Percentiles rank a stretch among this genome's conserved stretches.
Evolutionary conservation across 371 early-diverging fungal genomes (phyloP).

Genomic region (Mucor piriformis): DNA sequence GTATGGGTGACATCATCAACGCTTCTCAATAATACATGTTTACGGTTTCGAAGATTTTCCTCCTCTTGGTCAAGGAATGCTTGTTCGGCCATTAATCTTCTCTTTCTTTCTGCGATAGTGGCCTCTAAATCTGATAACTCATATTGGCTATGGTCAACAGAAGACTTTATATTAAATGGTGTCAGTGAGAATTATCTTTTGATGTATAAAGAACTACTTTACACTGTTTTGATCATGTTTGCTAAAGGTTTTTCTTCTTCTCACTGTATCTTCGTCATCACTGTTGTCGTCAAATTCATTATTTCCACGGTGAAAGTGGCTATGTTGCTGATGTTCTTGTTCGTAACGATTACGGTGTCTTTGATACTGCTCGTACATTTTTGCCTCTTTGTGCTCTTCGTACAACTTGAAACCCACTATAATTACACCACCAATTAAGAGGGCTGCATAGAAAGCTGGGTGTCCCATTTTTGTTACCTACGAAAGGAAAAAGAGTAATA

Average conservation of each 20-base stretch:
- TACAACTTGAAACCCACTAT: conserved; percentile 4
- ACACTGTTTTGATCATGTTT: too few species aligned
- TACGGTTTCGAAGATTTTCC: conserved; percentile 21
- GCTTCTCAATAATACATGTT: conserved; percentile 16
- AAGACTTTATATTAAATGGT: too few species aligned
- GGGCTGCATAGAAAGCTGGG: conserved; percentile 8
- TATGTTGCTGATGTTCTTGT: background rate
- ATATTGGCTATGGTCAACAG: conserved; percentile 13
- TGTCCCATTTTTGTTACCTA: conserved; percentile 2
- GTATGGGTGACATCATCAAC: background rate
- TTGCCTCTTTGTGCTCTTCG: conserved; percentile 1
- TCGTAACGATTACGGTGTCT: background rate
- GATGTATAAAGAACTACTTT: background rate
- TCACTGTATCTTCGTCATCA: conserved; percentile 4
- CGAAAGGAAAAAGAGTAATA: background rate
- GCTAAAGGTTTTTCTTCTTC: background rate
- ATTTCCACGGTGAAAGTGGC: background rate
- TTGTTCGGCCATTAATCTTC: conserved; percentile 25
- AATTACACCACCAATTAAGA: background rate
- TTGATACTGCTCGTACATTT: conserved; percentile 6
- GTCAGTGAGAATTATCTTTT: too few species aligned
- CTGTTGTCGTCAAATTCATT: conserved; percentile 10
- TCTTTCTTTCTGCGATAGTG: conserved; percentile 22
- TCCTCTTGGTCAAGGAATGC: conserved; percentile 30
- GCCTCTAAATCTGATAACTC: conserved; percentile 31